Base-by-base conservation (phyloP, 2,329 filamentous ascomycete species). In the Graphium sp. region DNA sequence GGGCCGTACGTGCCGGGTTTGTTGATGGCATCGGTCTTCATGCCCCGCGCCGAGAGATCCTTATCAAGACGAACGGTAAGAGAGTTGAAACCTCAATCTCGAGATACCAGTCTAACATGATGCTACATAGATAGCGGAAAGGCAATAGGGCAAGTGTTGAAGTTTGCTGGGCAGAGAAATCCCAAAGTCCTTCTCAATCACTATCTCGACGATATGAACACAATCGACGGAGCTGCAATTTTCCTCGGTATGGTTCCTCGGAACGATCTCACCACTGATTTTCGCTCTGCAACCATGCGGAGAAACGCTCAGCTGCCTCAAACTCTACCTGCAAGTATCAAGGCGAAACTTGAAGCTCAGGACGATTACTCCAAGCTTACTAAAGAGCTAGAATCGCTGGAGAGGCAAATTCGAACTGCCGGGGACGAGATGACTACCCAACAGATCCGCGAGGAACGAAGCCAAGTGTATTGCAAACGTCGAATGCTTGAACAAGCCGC, bases 11-110 rank as follows among this genome's bases (percentile, higher is more conserved):
- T 7, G 22, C n/a, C 6, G n/a, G n/a, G 6, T 24, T 24, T 24
- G 22, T 24, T 24, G 22, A 12, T 7, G 22, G 22, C 6, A 24
- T 24, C 6, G 22, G 22, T 14, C 22, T 24, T 7, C 22, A 24
- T 12, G 22, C 22, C 22, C 7, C 22, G 7, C 22, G 22, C 15
- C 6, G 22, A 12, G 22, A 24, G n/a, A 12, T 7, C 6, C 22
- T 24, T 24, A 24, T 24, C 22, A 24, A 24, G 22, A 12, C n/a
- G 6, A 12, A 24, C n/a, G 22, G 22, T 24, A 12, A 24, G 22
- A 24, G 22, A 24, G n/a, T 24, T 24, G 7, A 6, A 7, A 24
- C 22, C n/a, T 6, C 6, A 12, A 7, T 7, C 12, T 12, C n/a
- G n/a, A n/a, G n/a, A n/a, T n/a, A n/a, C n/a, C n/a, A n/a, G n/a